Evolutionary conservation across 2,329 filamentous ascomycete species (phyloP).

Genomic region (Mycosphaerella sp.): DNA sequence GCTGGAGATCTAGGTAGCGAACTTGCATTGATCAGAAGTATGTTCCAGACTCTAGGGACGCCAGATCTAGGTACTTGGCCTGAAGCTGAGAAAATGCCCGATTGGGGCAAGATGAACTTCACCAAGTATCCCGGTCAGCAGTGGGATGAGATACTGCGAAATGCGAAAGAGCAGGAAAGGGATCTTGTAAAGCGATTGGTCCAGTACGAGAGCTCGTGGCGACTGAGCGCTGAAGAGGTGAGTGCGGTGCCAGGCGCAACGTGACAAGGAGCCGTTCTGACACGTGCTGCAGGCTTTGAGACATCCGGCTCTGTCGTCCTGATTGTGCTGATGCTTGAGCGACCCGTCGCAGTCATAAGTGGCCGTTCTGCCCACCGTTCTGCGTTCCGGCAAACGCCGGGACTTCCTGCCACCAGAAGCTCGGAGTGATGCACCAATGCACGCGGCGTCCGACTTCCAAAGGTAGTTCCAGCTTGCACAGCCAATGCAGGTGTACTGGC

Average conservation of each 20-base stretch:
- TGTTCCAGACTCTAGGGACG: constrained; percentile 87
- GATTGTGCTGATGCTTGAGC: no score
- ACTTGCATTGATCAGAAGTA: constrained; percentile 80
- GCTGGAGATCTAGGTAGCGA: constrained; percentile 88
- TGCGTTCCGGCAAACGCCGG: no score
- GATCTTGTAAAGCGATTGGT: constrained; percentile 64
- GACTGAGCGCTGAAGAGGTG: constrained; percentile 62
- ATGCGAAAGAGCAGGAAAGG: constrained; percentile 52
- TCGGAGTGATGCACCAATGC: no score
- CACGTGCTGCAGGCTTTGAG: constrained; percentile 2
- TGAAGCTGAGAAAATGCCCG: constrained; percentile 63
- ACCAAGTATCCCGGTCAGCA: constrained; percentile 59
- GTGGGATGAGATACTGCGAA: constrained; percentile 67
- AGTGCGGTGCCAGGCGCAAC: background rate
- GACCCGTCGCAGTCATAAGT: no score
- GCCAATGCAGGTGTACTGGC: no score
- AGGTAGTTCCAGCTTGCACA: no score
- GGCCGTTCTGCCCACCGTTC: no score
- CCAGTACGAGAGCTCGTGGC: constrained; percentile 61
- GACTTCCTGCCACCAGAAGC: no score
- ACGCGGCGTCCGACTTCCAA: no score
- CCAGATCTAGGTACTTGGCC: constrained; percentile 79
- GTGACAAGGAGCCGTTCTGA: background rate
- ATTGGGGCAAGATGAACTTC: constrained; percentile 84
- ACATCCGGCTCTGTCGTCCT: background rate